These are phyloP conservation scores for Houttuynia cordata DNA, from an alignment of 164 flowering plant species.

Conservation along the genomic window DNA sequence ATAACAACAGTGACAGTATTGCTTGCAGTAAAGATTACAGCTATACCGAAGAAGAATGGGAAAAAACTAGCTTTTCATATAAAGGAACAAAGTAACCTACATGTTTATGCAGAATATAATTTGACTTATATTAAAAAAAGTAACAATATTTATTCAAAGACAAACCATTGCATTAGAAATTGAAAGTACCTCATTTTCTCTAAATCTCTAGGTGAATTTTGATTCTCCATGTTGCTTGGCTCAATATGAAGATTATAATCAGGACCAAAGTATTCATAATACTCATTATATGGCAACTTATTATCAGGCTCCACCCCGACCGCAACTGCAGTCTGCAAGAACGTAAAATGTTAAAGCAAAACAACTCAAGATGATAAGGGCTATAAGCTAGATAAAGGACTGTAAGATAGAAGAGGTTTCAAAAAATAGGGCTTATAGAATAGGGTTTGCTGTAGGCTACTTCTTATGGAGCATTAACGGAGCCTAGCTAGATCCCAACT, in stretches of 20 bases:
- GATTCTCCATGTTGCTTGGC: constrained; percentile 62
- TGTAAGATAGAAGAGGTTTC: no score
- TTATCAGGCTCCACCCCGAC: constrained; percentile 89
- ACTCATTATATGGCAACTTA: constrained; percentile 73
- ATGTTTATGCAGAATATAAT: no score
- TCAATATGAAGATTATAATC: constrained; percentile 72
- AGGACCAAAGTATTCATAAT: constrained; percentile 91
- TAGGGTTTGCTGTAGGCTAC: no score
- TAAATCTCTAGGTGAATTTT: constrained; percentile 54
- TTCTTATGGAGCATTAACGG: no score
- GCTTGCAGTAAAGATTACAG: background rate
- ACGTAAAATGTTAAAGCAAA: constrained; percentile 2
- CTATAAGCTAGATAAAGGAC: no score
- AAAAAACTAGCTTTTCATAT: background rate
- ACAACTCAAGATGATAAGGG: no score
- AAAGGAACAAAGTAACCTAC: background rate
- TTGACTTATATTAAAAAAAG: no score
- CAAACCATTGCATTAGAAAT: no score
- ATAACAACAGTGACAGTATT: background rate
- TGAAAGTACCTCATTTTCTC: constrained; percentile 53
- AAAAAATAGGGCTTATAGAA: no score
- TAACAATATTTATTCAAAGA: no score
- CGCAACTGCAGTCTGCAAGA: constrained; percentile 85
- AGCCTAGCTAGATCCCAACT: no score
- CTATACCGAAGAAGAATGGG: background rate